phyloP scores from a whole-genome alignment of 768 basidiomycete genomes.

The Nidula microcarpa region DNA sequence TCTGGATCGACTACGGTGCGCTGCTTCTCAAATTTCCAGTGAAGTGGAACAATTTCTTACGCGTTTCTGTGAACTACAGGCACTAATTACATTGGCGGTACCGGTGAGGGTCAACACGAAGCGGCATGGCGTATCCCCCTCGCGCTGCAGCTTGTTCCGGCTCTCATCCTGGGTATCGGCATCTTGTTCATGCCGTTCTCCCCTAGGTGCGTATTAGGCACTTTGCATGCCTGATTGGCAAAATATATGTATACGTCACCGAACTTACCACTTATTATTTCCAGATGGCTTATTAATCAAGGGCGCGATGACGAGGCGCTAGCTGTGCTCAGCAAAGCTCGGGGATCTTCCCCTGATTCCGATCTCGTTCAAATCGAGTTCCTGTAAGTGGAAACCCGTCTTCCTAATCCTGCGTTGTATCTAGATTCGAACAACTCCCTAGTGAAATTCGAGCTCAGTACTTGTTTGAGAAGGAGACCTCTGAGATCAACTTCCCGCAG shows the following conservation, averaged over 20 bases:
- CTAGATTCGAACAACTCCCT: not conserved
- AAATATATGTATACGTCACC: not conserved
- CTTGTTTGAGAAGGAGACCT: constrained; percentile 68
- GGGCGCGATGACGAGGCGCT: constrained; percentile 76
- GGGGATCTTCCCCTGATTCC: constrained; percentile 49
- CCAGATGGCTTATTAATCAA: constrained; percentile 73
- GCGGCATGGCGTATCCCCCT: constrained; percentile 78
- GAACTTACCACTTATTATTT: not conserved
- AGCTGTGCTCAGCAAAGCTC: constrained; percentile 55
- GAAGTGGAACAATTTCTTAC: constrained; percentile 40
- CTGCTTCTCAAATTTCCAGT: not conserved
- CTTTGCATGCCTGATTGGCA: not conserved
- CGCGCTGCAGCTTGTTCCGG: constrained; percentile 72
- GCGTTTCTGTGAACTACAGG: constrained; percentile 21
- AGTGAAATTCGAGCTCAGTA: constrained; percentile 75
- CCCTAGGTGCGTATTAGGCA: constrained; percentile 43
- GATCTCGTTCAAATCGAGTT: constrained; percentile 74
- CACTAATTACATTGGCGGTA: constrained; percentile 73
- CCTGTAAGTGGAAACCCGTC: constrained; percentile 41
- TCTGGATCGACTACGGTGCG: constrained; percentile 50
- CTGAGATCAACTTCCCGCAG: constrained; percentile 52
- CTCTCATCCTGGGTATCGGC: constrained; percentile 64
- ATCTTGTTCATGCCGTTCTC: constrained; percentile 80
- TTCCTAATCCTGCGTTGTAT: not conserved
- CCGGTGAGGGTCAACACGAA: constrained; percentile 49